Evolutionary conservation across 2,329 filamentous ascomycete genomes (phyloP).

Genomic region (Curvularia verruculosa): DNA sequence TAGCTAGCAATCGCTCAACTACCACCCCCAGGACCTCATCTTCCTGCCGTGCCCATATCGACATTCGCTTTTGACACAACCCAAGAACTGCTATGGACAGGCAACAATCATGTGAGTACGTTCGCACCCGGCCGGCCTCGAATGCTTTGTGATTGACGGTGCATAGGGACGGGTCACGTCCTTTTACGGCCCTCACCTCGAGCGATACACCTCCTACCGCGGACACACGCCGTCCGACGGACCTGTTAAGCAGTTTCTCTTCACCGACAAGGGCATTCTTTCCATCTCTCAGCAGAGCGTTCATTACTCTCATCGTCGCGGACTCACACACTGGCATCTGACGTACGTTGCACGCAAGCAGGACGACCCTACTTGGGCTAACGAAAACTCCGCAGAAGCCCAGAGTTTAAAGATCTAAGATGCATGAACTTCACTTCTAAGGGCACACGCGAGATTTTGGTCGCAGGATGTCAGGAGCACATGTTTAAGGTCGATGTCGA

Average conservation of each 20-base stretch:
- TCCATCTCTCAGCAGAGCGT: slow-evolving; percentile 82
- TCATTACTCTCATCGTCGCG: slow-evolving; percentile 85
- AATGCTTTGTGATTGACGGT: slow-evolving; percentile 15
- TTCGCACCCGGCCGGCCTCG: slow-evolving; percentile 8
- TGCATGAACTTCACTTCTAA: slow-evolving; percentile 97
- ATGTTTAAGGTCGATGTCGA: slow-evolving; percentile 81
- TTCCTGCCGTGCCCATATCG: slow-evolving; percentile 71
- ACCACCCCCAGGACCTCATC: slow-evolving; percentile 73
- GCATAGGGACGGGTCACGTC: slow-evolving; percentile 84
- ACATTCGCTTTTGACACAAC: slow-evolving; percentile 87
- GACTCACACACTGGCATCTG: slow-evolving; percentile 87
- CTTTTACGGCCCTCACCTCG: slow-evolving; percentile 83
- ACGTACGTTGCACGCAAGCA: slow-evolving; percentile 58
- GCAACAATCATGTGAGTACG: slow-evolving; percentile 79
- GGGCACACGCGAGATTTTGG: slow-evolving; percentile 80
- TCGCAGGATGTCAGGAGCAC: slow-evolving; percentile 81
- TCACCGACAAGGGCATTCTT: slow-evolving; percentile 89
- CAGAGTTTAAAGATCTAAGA: slow-evolving; percentile 82
- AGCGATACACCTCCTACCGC: slow-evolving; percentile 88
- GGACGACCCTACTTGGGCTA: slow-evolving; percentile 16
- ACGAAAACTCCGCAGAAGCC: slow-evolving; percentile 56
- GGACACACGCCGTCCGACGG: slow-evolving; percentile 77
- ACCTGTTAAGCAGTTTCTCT: slow-evolving; percentile 81
- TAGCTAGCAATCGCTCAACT: slow-evolving; percentile 83
- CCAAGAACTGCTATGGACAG: slow-evolving; percentile 91